Evolutionary conservation across 345 rosid genomes (phyloP), one percentile per base, ranked within the genome.

Genomic region (Eucalyptus fibrosa): DNA sequence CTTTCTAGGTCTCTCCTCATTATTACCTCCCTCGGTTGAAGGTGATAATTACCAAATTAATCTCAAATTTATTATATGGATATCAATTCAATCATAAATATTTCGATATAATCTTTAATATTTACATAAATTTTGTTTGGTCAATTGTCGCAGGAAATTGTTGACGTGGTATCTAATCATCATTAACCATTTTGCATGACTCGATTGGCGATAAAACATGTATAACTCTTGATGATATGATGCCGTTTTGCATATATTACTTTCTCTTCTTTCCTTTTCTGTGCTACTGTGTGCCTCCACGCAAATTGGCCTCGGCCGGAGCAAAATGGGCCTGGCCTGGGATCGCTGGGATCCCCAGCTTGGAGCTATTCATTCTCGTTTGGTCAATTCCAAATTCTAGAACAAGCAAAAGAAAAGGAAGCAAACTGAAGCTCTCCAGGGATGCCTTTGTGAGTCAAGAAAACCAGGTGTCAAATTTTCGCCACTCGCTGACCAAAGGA

Each of bases 71-170:
- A 6, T 37, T 72, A 3, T 18, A 37, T 7, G 1, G 0, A 37
- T 37, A 2, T 72, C 5, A 19, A 34, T 72, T 37, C 8, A 19
- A 3, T 34, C 26, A 2, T 19, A 72, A 34, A 2, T 72, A 9
- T 72, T 72, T 6, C 24, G 2, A 32, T 32, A 69, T 34, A 5
- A 69, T 32, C 24, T 17, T 69, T 69, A 34, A 69, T 12, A 6
- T 72, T 3, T 37, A 13, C 28, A 3, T 3, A 72, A 72, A 19
- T 7, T 21, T 0, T 2, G 1, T 19, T 23, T 1, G 0, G 4
- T 12, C 3, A 37, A 19, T 34, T 18, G 37, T 3, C 2, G 1
- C 3, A 3, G 3, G 8, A 72, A 9, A 34, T 69, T 69, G 4
- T 69, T 34, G 24, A 34, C 7, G 13, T 34, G 42, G 2, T 21